Evolutionary conservation across 1,139 yeast species (phyloP), one percentile per base, ranked within the genome.

Genomic region (Suhomyces bolitotheri): DNA sequence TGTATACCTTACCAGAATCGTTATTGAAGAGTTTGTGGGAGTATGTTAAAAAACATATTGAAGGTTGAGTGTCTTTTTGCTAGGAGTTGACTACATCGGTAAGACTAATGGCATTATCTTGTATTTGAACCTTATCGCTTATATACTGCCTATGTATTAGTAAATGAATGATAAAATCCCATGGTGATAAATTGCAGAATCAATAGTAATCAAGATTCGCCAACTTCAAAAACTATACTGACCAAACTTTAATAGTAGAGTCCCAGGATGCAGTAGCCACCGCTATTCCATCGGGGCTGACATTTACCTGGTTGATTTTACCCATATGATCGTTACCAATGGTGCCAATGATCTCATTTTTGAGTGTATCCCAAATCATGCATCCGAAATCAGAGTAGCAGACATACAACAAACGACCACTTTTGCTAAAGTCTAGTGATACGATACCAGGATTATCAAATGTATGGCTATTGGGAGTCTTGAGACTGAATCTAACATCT

Each of bases 11-110:
- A 50, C 98, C 98, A 14, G 97, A 90, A 58, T 81, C 88, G 27
- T 72, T 92, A 58, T 76, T 92, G 61, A 88, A 85, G 65, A 86
- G 95, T 73, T 73, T 92, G 62, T 89, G 95, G 95, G 97, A 92
- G 50, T 90, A 86, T 59, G 95, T 88, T 31, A 82, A 80, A 62
- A 86, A 86, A 64, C 80, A 73, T 50, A 66, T 69, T 15, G 75
- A 62, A 46, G 58, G 53, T 30, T 64, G 46, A 46, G 32, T 23
- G 17, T 23, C 12, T 22, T 9, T n/a, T 21, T 22, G 23, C 31
- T 11, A 7, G 20, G 12, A 16, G 5, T 10, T 21, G n/a, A 11
- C 11, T 22, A 7, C 7, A 22, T n/a, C 7, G 17, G 17, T n/a
- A n/a, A 8, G 29, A 5, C 8, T 12, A 29, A 11, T 29, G 11